A percentile compares a stretch with the other conserved stretches of the same genome.
These are phyloP conservation scores for Coemansia sp. DNA, from an alignment of 371 early-diverging fungal genomes.

Conservation along the genomic window DNA sequence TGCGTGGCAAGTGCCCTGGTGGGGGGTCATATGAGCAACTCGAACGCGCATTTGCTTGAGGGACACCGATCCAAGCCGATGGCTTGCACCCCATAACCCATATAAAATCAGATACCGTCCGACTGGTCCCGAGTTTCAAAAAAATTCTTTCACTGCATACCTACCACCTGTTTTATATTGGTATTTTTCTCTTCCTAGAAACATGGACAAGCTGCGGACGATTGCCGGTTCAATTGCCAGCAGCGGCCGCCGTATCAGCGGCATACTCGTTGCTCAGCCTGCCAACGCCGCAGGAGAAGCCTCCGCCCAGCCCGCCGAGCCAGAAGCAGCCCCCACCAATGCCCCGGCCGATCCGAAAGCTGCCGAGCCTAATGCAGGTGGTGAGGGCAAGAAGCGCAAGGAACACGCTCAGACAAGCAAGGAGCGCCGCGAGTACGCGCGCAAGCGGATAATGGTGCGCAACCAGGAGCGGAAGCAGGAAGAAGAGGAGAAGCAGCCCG, in stretches of 20 bases:
- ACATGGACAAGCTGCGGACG: too few relatives aligned
- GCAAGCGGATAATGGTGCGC: slow-evolving; percentile 22
- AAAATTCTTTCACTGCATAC: too few relatives aligned
- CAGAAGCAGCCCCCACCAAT: background rate
- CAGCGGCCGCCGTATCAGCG: too few relatives aligned
- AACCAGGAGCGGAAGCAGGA: slow-evolving; percentile 3
- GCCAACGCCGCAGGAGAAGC: too few relatives aligned
- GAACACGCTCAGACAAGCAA: slow-evolving; percentile 42
- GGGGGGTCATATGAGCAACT: background rate
- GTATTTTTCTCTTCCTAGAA: too few relatives aligned
- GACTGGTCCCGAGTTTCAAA: too few relatives aligned
- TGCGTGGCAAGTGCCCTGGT: background rate
- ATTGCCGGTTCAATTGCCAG: too few relatives aligned
- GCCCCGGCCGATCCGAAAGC: background rate
- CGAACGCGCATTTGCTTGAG: background rate
- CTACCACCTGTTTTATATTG: too few relatives aligned
- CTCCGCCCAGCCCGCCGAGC: background rate
- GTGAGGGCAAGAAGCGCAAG: slow-evolving; percentile 9
- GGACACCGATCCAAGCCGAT: too few relatives aligned
- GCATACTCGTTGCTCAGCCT: too few relatives aligned
- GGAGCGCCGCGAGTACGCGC: slow-evolving; percentile 39
- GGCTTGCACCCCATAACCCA: too few relatives aligned
- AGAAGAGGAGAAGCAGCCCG: slow-evolving; percentile 3
- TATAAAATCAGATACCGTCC: too few relatives aligned
- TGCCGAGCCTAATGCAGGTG: background rate